phyloP scores from a whole-genome alignment of 2,329 filamentous ascomycete species.

The Annulohypoxylon truncatum region DNA sequence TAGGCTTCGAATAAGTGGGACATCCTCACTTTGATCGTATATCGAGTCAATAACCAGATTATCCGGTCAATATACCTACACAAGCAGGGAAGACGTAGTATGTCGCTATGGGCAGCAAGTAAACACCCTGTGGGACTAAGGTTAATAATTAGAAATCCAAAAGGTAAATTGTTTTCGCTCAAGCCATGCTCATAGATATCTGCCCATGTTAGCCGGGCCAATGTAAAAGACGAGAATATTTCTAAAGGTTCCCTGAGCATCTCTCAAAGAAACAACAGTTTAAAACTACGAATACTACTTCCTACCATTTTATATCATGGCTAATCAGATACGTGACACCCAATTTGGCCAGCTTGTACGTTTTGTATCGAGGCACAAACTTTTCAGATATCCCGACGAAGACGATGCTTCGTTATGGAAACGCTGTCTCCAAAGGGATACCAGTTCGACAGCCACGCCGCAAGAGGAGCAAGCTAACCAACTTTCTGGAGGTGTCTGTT shows the following conservation, averaged over 20 bases:
- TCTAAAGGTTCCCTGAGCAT: not conserved
- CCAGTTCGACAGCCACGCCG: not conserved
- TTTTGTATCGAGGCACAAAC: conserved; percentile 23
- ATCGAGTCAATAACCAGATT: too few species aligned
- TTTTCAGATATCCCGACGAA: conserved; percentile 40
- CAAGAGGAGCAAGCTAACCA: not conserved
- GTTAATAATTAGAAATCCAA: not conserved
- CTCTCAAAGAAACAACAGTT: not conserved
- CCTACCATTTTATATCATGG: conserved; percentile 3
- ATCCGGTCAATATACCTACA: not conserved
- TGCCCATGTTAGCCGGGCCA: too few species aligned
- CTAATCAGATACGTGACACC: conserved; percentile 26
- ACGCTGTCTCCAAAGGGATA: not conserved
- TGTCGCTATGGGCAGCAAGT: not conserved
- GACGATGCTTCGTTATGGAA: conserved; percentile 35
- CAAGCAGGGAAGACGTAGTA: not conserved
- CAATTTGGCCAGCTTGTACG: conserved; percentile 36
- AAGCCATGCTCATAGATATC: not conserved
- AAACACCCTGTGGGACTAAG: not conserved
- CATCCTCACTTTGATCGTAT: too few species aligned
- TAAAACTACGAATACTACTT: not conserved
- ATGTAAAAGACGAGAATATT: not conserved
- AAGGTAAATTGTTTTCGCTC: not conserved
- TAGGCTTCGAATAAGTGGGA: not conserved
- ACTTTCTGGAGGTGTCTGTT: not conserved